phyloP scores from a whole-genome alignment of 352 stramenopile species.

The Pythium periplocum region DNA sequence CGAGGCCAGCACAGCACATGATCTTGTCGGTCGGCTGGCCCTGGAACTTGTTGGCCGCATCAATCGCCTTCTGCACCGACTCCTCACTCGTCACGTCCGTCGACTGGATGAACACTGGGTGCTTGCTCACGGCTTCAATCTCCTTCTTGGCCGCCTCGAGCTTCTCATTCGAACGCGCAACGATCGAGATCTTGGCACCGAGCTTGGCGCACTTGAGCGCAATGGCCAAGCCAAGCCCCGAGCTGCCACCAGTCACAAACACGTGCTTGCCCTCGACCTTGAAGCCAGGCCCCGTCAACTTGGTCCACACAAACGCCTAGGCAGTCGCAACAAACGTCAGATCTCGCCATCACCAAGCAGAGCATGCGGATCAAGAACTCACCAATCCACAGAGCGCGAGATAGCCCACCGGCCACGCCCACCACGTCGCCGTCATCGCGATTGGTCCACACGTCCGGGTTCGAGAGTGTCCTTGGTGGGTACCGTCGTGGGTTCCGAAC shows the following conservation, averaged over 20 bases:
- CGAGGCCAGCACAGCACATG: conserved; percentile 59
- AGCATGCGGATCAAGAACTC: conserved; percentile 2
- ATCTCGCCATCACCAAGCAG: too few relatives aligned
- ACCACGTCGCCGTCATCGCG: conserved; percentile 15
- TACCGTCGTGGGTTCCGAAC: too few relatives aligned
- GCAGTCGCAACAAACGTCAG: conserved; percentile 9
- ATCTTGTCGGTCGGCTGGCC: conserved; percentile 61
- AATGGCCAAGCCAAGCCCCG: conserved; percentile 59
- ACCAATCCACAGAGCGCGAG: conserved; percentile 53
- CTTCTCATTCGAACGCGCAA: conserved; percentile 51
- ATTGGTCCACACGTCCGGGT: not conserved
- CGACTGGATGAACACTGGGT: conserved; percentile 59
- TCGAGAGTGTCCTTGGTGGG: too few relatives aligned
- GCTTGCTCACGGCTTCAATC: conserved; percentile 33
- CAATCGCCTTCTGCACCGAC: conserved; percentile 55
- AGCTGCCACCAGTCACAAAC: conserved; percentile 70
- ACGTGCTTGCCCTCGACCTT: conserved; percentile 77
- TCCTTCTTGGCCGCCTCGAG: conserved; percentile 57
- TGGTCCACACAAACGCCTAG: conserved; percentile 60
- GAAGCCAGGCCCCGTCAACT: conserved; percentile 58
- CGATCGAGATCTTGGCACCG: conserved; percentile 65
- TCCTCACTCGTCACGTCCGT: conserved; percentile 66
- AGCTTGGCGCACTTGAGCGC: conserved; percentile 61
- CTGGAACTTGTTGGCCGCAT: conserved; percentile 63
- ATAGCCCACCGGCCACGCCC: conserved; percentile 16